Evolutionary conservation across 2,329 filamentous ascomycete genomes (phyloP).

Genomic region (Furcasterigmium sp.): DNA sequence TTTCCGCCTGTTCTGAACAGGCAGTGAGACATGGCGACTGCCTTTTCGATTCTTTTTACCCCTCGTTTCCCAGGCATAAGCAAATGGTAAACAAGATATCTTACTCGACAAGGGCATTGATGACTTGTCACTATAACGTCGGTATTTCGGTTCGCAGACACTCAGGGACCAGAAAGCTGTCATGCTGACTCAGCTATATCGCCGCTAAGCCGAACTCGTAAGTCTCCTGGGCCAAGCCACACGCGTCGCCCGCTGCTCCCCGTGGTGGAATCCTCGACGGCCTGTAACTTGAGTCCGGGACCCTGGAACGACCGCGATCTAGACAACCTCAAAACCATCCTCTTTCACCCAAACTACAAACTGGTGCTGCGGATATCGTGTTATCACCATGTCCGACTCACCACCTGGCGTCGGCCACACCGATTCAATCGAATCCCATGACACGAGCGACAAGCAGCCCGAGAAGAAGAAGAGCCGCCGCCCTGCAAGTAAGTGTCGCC

Average conservation of each 20-base stretch:
- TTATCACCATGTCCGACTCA: slow-evolving; percentile 40
- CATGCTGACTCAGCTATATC: no score
- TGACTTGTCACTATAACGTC: no score
- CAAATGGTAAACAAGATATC: no score
- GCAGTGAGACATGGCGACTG: no score
- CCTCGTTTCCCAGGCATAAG: no score
- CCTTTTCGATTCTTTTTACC: no score
- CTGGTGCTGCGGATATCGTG: background rate
- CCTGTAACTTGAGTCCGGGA: background rate
- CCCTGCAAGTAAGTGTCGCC: slow-evolving; percentile 70
- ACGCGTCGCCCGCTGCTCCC: background rate
- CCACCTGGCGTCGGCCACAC: slow-evolving; percentile 36
- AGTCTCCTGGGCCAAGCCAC: background rate
- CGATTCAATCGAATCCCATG: slow-evolving; percentile 51
- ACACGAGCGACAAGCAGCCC: slow-evolving; percentile 45
- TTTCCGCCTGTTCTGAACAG: no score
- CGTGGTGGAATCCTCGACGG: background rate
- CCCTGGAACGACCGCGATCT: slow-evolving; percentile 1
- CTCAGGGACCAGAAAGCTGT: no score
- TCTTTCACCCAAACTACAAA: background rate
- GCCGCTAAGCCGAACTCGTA: no score
- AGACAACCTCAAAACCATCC: background rate
- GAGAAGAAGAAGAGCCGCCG: slow-evolving; percentile 87
- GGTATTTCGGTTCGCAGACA: no score
- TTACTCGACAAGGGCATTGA: no score